Evolutionary conservation across 2,329 filamentous ascomycete genomes (phyloP).

Genomic region (Cladosporium cucumerinum): DNA sequence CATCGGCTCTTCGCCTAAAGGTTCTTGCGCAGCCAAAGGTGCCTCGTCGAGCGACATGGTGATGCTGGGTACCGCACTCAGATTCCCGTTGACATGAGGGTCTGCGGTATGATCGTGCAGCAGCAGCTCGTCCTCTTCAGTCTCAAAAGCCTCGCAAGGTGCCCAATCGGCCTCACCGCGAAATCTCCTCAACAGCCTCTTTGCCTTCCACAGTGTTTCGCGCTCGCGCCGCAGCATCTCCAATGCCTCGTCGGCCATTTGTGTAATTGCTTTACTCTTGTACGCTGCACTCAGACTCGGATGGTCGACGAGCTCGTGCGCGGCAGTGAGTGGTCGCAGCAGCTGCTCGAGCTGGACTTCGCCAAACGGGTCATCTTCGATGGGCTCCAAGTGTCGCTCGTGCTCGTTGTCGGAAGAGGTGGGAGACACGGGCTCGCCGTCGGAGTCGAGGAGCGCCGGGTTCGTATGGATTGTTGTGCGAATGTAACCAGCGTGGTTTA

Average conservation of each 20-base stretch:
- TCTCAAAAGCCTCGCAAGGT: constrained; percentile 53
- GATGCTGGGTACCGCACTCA: constrained; percentile 26
- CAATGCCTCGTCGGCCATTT: constrained; percentile 66
- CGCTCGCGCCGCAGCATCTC: constrained; percentile 74
- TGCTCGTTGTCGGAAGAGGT: constrained; percentile 58
- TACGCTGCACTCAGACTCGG: constrained; percentile 73
- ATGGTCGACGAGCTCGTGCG: constrained; percentile 71
- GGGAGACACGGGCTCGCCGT: constrained; percentile 53
- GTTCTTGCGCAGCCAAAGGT: constrained; percentile 8
- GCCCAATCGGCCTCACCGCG: constrained; percentile 71
- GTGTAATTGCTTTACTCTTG: constrained; percentile 67
- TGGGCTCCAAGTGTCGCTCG: constrained; percentile 60
- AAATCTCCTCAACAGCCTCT: constrained; percentile 68
- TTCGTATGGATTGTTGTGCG: constrained; percentile 73
- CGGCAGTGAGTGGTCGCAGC: constrained; percentile 70
- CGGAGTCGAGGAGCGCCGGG: constrained; percentile 68
- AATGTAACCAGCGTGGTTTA: constrained; percentile 70
- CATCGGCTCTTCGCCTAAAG: not conserved
- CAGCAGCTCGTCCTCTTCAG: constrained; percentile 46
- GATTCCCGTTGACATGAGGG: constrained; percentile 14
- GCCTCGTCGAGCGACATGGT: constrained; percentile 19
- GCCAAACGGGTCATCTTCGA: constrained; percentile 69
- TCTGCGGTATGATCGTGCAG: constrained; percentile 10
- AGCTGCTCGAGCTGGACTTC: constrained; percentile 48
- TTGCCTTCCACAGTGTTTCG: constrained; percentile 67